Evolutionary conservation across 192 early-diverging fungal species (phyloP), one percentile per base, ranked within the genome.

Genomic region (Umbelopsis sp.): DNA sequence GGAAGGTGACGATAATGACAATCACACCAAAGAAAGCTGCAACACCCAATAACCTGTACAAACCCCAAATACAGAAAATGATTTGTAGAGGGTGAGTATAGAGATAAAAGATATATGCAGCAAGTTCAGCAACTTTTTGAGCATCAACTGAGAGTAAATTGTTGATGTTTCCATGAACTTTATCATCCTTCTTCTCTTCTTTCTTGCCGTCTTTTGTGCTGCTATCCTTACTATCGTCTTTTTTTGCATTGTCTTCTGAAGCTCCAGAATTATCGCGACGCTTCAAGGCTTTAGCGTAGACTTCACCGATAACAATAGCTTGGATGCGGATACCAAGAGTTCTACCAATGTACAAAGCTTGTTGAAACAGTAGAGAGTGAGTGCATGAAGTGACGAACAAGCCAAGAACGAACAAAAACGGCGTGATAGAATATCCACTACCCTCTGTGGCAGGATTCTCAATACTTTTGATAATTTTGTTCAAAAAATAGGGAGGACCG

Each of bases 21-120:
- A 78, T 73, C 11, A 97, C 81, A 12, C 94, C 95, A 47, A 90
- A 88, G n/a, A 97, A 58, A 20, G 94, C 94, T 10, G 95, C 85
- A 18, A 84, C 78, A 20, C 97, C 97, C 53, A 98, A 80, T 37
- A 98, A 78, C 51, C 73, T 75, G 70, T 94, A 90, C 51, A 98
- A 80, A 68, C 85, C 86, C 73, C 80, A 77, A 10, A 92, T 75
- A n/a, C 88, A 90, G 16, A 94, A 75, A 20, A 86, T 30, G 47
- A 93, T 83, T 53, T 88, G 85, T 21, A 92, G 73, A 7, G 92
- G 92, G 53, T 82, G 83, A n/a, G 77, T 80, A 67, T 91, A 90
- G 13, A 92, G 71, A 21, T 87, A 84, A 71, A 87, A 81, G 27
- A 90, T 33, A 51, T 88, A 89, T 41, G 83, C 71, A 5, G 75